These are phyloP conservation scores for Quillaja saponaria DNA, from an alignment of 306 rosid genomes.

Conservation along the genomic window DNA sequence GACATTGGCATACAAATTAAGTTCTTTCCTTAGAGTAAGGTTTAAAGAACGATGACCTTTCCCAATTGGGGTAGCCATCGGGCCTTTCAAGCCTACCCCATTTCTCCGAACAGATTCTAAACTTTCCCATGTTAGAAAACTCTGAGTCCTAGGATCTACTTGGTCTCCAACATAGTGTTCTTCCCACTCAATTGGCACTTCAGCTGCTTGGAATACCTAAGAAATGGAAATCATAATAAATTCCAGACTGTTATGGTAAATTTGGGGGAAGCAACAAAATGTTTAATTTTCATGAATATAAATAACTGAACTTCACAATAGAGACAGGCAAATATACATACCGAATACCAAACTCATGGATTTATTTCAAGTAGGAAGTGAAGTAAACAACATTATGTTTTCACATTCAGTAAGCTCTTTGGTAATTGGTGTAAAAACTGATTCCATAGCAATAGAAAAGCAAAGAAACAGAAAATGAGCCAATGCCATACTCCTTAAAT, in stretches of 20 bases:
- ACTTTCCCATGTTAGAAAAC: constrained; percentile 98
- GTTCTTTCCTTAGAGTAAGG: constrained; percentile 96
- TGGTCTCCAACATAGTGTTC: constrained; percentile 80
- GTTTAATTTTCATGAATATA: constrained; percentile 1
- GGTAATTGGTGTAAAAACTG: background rate
- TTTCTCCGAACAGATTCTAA: constrained; percentile 82
- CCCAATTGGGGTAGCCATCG: constrained; percentile 99
- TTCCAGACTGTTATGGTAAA: too few species aligned
- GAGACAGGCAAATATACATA: background rate
- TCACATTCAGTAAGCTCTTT: constrained; percentile 16
- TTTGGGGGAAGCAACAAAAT: too few species aligned
- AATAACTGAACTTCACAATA: constrained; percentile 9
- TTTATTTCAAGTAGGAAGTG: background rate
- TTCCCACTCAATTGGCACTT: constrained; percentile 94
- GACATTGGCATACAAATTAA: constrained; percentile 92
- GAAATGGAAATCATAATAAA: constrained; percentile 1
- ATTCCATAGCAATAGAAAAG: constrained; percentile 19
- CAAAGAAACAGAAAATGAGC: constrained; percentile 17
- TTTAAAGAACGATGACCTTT: constrained; percentile 97
- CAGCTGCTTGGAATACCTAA: constrained; percentile 76
- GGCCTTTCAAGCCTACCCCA: constrained; percentile 94
- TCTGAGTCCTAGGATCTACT: constrained; percentile 88
- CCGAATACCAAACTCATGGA: background rate
- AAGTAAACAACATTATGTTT: too few species aligned
- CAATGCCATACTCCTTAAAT: background rate